phyloP scores from a whole-genome alignment of 805 yeast species.

The Schwanniomyces yamadae region DNA sequence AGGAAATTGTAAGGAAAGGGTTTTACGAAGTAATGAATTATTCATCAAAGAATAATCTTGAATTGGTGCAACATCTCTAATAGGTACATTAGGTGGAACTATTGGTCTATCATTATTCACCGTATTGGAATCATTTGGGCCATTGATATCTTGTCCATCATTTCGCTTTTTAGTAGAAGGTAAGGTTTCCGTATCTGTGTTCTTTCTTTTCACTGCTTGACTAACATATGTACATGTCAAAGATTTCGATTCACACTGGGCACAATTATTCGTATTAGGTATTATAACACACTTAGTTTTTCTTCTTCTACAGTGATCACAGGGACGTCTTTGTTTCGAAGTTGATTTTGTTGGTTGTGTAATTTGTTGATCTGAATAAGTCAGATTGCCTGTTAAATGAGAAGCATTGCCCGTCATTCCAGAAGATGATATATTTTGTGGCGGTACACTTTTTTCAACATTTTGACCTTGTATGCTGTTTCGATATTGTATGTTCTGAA shows the following conservation, averaged over 20 bases:
- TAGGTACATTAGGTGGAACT: conserved; percentile 41
- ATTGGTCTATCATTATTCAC: conserved; percentile 10
- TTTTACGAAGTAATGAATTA: conserved; percentile 63
- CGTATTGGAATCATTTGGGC: conserved; percentile 8
- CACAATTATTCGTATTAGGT: conserved; percentile 63
- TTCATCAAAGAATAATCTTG: conserved; percentile 66
- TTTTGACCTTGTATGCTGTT: conserved; percentile 20
- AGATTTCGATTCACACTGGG: conserved; percentile 73
- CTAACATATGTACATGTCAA: conserved; percentile 75
- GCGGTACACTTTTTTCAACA: neutral
- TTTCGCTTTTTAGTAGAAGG: conserved; percentile 18
- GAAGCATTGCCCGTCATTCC: neutral
- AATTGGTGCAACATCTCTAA: conserved; percentile 57
- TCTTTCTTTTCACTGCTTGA: conserved; percentile 44
- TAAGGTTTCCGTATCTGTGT: conserved; percentile 13
- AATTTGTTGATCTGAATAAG: conserved; percentile 1
- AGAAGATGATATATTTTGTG: neutral
- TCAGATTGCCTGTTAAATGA: neutral
- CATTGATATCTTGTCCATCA: conserved; percentile 5
- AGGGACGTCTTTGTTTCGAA: conserved; percentile 57
- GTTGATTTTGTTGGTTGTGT: neutral
- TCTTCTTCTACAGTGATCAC: conserved; percentile 82
- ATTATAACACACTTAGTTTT: conserved; percentile 75
- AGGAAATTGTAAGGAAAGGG: conserved; percentile 80
- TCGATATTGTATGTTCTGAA: conserved; percentile 32